Conservation (phyloP, 257 asterid genomes). For the Solanum raphanifolium region DNA sequence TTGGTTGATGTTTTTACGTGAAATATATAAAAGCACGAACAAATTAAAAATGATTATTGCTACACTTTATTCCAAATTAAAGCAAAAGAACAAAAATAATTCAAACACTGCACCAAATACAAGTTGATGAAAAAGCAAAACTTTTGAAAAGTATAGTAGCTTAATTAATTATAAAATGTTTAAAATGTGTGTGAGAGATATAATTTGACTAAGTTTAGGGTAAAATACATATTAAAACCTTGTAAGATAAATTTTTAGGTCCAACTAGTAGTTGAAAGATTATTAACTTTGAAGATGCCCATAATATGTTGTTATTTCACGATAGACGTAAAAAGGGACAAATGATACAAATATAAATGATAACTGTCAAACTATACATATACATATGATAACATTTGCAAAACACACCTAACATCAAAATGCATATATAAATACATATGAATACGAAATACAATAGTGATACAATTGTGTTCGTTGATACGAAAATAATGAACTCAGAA, state of each 20-base stretch:
- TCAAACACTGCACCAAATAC: not conserved
- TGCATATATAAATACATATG: no score
- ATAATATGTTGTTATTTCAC: not conserved
- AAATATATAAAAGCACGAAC: not conserved
- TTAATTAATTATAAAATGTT: not conserved
- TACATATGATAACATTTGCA: no score
- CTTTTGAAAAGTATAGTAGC: not conserved
- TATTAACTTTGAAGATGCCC: not conserved
- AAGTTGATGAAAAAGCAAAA: not conserved
- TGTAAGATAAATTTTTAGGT: not conserved
- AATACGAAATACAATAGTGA: no score
- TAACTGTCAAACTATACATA: no score
- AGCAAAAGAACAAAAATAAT: not conserved
- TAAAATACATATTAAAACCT: not conserved
- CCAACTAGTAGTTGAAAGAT: not conserved
- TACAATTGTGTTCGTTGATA: no score
- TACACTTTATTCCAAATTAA: not conserved
- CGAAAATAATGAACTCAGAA: no score
- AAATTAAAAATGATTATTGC: not conserved
- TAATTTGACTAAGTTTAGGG: no score
- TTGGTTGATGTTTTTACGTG: not conserved
- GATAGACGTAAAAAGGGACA: not conserved
- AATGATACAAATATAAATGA: no score
- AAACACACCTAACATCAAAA: no score
- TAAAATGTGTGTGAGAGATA: no score